Conservation (phyloP, 2,329 filamentous ascomycete genomes). For the Cordyceps farinosa region DNA sequence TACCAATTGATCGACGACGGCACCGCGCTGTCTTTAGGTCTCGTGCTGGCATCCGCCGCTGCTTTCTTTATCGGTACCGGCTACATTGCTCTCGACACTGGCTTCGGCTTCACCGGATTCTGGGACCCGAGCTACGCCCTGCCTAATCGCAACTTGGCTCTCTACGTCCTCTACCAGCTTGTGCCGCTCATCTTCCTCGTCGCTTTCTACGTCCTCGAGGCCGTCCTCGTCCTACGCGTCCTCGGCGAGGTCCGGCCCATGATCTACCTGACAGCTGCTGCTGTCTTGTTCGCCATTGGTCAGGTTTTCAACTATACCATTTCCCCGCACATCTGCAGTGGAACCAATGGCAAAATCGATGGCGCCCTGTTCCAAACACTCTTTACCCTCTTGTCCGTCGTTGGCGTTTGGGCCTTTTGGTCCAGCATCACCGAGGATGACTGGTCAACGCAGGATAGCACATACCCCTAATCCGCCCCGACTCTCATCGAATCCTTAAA, state of each 20-base stretch:
- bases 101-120: slow-evolving; percentile 76
- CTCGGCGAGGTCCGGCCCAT: slow-evolving; percentile 90
- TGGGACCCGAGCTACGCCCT: slow-evolving; percentile 60
- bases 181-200: slow-evolving; percentile 86
- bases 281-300: slow-evolving; percentile 80
- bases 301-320: slow-evolving; percentile 96
- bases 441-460: slow-evolving; percentile 65
- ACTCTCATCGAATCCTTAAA: slow-evolving; percentile 12
- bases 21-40: slow-evolving; percentile 74
- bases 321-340: slow-evolving; percentile 85
- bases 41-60: slow-evolving; percentile 67
- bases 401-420: slow-evolving; percentile 92
- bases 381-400: slow-evolving; percentile 82
- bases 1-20: slow-evolving; percentile 94
- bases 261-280: slow-evolving; percentile 74
- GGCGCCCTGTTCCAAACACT: slow-evolving; percentile 89
- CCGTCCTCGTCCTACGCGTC: slow-evolving; percentile 77
- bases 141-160: slow-evolving; percentile 71
- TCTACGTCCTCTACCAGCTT: slow-evolving; percentile 93
- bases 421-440: slow-evolving; percentile 98
- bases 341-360: slow-evolving; percentile 81
- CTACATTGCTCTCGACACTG: slow-evolving; percentile 93
- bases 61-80: slow-evolving; percentile 83
- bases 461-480: slow-evolving; percentile 35
- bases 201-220: slow-evolving; percentile 79